Evolutionary conservation across 768 basidiomycete species (phyloP).

Genomic region (Phylloporus rhodoxanthus): DNA sequence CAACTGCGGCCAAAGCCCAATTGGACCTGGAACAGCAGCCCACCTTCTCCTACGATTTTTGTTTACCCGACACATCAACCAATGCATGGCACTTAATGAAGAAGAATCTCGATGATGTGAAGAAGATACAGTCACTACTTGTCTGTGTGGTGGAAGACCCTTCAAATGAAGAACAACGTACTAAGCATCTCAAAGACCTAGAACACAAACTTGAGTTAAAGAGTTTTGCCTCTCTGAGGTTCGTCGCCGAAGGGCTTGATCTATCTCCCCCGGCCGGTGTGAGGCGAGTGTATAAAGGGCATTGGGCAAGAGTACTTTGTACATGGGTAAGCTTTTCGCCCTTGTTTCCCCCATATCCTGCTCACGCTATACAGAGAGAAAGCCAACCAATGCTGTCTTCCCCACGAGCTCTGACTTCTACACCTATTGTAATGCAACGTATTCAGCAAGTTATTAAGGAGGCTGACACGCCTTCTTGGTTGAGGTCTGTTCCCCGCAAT

Average conservation of each 20-base stretch:
- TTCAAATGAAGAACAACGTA: background rate
- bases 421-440: background rate
- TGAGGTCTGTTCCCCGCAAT: constrained; percentile 9
- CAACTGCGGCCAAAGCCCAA: background rate
- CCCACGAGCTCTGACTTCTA: background rate
- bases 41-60: background rate
- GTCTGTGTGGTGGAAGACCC: background rate
- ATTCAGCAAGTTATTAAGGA: background rate
- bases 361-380: too few species aligned
- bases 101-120: background rate
- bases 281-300: background rate
- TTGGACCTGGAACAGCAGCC: background rate
- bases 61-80: background rate
- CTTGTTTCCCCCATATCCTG: too few species aligned
- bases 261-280: background rate
- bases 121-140: background rate
- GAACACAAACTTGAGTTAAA: background rate
- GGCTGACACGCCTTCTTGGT: background rate
- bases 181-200: background rate
- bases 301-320: background rate
- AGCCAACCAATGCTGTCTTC: background rate
- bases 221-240: background rate
- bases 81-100: too few species aligned
- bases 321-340: background rate
- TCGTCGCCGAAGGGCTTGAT: background rate